Evolutionary conservation across 2,329 filamentous ascomycete genomes (phyloP).

Genomic region (Calonectria multiphialidica): DNA sequence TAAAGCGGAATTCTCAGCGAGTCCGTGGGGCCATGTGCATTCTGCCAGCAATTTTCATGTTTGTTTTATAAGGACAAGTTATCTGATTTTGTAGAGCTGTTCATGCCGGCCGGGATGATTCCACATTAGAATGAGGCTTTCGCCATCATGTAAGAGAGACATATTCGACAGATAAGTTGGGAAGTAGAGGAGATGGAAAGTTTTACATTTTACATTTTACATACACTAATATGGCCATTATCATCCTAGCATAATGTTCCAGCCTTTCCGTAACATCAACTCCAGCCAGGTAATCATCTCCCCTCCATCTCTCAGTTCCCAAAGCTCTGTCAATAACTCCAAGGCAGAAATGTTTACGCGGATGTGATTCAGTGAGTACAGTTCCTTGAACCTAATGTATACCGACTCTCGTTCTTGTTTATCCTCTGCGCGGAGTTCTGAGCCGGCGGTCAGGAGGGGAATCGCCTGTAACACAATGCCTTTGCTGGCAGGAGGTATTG

Average conservation of each 20-base stretch:
- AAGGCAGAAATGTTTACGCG: background rate
- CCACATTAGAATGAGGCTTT: no score
- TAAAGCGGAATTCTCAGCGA: no score
- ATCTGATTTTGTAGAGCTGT: no score
- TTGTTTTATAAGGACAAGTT: no score
- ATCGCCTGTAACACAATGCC: slow-evolving; percentile 2
- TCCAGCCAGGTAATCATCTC: background rate
- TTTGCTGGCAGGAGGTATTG: background rate
- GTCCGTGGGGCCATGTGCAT: no score
- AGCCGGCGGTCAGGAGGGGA: background rate
- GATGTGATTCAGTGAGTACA: slow-evolving; percentile 12
- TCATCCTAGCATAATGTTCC: slow-evolving; percentile 2
- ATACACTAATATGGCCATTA: no score
- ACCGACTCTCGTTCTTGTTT: background rate
- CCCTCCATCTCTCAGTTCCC: background rate
- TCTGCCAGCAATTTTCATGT: no score
- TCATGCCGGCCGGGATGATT: no score
- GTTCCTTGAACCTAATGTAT: background rate
- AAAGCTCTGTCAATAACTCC: background rate
- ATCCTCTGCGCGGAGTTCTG: background rate
- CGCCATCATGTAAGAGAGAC: no score
- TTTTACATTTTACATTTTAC: no score
- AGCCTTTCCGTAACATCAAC: background rate
- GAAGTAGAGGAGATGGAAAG: no score
- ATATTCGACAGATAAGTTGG: no score